Base-by-base conservation (phyloP, 768 basidiomycete genomes). In the Gloeophyllum trabeum region DNA sequence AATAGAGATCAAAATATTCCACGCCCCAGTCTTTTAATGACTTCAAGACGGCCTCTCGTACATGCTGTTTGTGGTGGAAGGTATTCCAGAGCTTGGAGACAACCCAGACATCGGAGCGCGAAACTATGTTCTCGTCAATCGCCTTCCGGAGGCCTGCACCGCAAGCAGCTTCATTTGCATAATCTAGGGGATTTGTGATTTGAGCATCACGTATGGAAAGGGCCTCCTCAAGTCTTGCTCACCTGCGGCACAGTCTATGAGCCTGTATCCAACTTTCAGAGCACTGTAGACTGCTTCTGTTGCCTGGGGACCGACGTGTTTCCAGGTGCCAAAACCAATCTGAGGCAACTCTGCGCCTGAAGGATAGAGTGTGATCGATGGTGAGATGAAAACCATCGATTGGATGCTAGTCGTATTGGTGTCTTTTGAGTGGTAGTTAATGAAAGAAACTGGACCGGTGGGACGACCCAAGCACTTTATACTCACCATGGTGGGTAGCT, bases 101-200 rank as follows among this genome's bases (percentile, higher is more conserved):
- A 50, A 48, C 43, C 55, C 56, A 65, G 19, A 69, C 55, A 12
- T 69, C 66, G 44, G 68, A 62, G 25, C 67, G 58, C 49, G 61
- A 61, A 36, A 69, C 62, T 28, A 66, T 24, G 25, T 65, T 63
- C 20, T 64, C 66, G 22, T 55, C 51, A 49, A 66, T 51, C 4
- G 63, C 63, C 23, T 57, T 51, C 24, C 41, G 44, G 30, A 66
- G 46, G 39, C 63, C 63, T 37, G 60, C 53, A 14, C 62, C 63
- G 42, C 55, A 55, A 47, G 66, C 60, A 28, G 56, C 54, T 54
- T 69, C 67, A 46, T 69, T 69, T 4, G 58, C 63, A 47, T 69
- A 66, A 45, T 65, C 63, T 50, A 43, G 16, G 10, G 28, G 28
- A 10, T 16, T 16, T 16, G 28, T 32, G 16, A 32, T n/a, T 32